Base-by-base conservation (phyloP, 2,329 filamentous ascomycete genomes). In the Paraphoma sp. region DNA sequence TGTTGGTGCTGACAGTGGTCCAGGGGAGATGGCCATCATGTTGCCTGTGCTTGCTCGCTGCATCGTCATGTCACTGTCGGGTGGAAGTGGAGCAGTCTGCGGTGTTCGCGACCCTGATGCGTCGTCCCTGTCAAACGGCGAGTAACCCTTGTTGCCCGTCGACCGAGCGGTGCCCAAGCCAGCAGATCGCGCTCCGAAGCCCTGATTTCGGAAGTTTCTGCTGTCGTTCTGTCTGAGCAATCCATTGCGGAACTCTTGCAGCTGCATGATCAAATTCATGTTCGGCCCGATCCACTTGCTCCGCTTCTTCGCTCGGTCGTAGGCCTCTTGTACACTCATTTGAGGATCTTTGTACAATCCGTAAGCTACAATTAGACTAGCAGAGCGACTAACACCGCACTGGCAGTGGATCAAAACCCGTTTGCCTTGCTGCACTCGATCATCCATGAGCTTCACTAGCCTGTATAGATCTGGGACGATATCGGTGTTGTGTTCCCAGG, bases 281-380 rank as follows among this genome's bases (percentile, higher is more conserved):
- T 96, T 96, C 0, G 91, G 91, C 56, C 91, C 93, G 66, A 96
- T 94, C 91, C 92, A 96, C 70, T 84, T 87, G 75, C 91, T 95
- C 78, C 90, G 90, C 51, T 86, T 84, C 77, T 96, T 92, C 2
- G 92, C 91, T 2, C 88, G 85, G 71, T 92, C 87, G 72, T 95
- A 95, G 2, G 91, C 90, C 72, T 94, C 90, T 69, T 94, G 93
- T 51, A 94, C 90, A 64, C 84, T 91, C 67, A 92, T 79, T 6
- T 87, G 84, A 1, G 91, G 90, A 57, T 92, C 90, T 71, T 89
- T 89, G 75, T 91, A 95, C 55, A 96, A 79, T 43, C 91, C 91
- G 62, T 94, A 96, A 17, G 91, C 91, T 48, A 96, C 93, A 57
- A 96, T 93, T 60, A 96, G 79, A 77, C 90, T 94, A 33, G 91